phyloP scores from a whole-genome alignment of 176 grass and related monocot species.

The Hyparrhenia diplandra region DNA sequence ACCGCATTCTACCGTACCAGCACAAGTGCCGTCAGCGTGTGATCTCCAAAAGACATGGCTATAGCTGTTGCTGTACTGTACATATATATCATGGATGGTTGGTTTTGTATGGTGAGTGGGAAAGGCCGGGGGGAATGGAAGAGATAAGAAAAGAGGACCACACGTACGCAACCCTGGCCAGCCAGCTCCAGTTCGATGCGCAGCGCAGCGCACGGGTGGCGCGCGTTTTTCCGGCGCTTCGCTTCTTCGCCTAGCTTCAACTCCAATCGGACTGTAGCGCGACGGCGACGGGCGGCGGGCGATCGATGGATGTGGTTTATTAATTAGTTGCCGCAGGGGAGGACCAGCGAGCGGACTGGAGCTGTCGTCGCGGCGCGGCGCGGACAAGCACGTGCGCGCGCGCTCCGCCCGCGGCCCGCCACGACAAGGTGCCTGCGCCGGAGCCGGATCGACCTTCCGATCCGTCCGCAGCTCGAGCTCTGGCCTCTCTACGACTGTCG shows the following conservation, averaged over 20 bases:
- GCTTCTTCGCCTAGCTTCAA: background rate
- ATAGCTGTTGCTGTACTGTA: background rate
- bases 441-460: background rate
- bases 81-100: constrained; percentile 13
- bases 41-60: constrained; percentile 10
- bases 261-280: background rate
- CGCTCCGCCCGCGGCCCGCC: background rate
- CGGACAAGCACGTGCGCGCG: constrained; percentile 8
- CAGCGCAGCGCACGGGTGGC: background rate
- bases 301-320: constrained; percentile 10
- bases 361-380: constrained; percentile 17
- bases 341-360: background rate
- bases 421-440: background rate
- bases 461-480: background rate
- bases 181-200: background rate
- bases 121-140: constrained; percentile 11
- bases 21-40: background rate
- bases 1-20: background rate
- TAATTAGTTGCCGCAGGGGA: constrained; percentile 9
- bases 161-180: constrained; percentile 45
- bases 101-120: constrained; percentile 37
- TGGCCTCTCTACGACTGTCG: no score
- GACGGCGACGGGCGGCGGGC: background rate
- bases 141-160: constrained; percentile 94
- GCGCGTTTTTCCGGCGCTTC: background rate